These are phyloP conservation scores for Ambrosia artemisiifolia DNA, from an alignment of 129 eudicot genomes.

Conservation along the genomic window DNA sequence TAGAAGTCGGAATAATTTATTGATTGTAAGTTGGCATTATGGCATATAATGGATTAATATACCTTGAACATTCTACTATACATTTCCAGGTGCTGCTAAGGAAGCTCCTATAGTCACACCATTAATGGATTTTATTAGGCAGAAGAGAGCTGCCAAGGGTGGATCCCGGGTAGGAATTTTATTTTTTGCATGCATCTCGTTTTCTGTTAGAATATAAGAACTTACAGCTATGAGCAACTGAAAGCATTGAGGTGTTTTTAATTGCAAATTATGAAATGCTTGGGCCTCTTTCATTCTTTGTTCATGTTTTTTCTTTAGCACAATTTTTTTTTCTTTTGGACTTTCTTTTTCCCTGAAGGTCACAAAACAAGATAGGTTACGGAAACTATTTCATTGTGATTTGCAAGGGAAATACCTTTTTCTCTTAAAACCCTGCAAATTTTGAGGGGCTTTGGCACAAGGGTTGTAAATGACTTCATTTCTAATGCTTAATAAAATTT, in stretches of 20 bases:
- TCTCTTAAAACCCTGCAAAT: no score
- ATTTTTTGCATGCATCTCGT: background rate
- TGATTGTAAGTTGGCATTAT: conserved; percentile 2
- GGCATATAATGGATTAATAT: conserved; percentile 4
- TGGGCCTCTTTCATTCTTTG: no score
- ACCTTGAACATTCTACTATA: conserved; percentile 13
- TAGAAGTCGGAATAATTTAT: background rate
- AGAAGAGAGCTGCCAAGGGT: conserved; percentile 87
- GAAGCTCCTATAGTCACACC: conserved; percentile 79
- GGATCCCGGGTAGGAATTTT: conserved; percentile 64
- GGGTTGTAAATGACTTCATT: no score
- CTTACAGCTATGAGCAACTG: background rate
- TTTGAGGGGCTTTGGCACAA: no score
- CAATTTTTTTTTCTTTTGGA: no score
- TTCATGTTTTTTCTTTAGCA: no score
- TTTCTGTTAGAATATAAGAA: conserved; percentile 7
- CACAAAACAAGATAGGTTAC: no score
- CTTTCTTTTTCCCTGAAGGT: no score
- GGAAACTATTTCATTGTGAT: no score
- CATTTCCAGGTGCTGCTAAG: conserved; percentile 63
- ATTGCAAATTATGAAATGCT: no score
- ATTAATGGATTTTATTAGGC: conserved; percentile 81
- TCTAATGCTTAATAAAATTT: no score
- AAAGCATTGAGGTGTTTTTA: conserved; percentile 13
- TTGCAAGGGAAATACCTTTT: no score